Evolutionary conservation across 495 filamentous ascomycete genomes (phyloP).

Genomic region (Penicillium fimorum): DNA sequence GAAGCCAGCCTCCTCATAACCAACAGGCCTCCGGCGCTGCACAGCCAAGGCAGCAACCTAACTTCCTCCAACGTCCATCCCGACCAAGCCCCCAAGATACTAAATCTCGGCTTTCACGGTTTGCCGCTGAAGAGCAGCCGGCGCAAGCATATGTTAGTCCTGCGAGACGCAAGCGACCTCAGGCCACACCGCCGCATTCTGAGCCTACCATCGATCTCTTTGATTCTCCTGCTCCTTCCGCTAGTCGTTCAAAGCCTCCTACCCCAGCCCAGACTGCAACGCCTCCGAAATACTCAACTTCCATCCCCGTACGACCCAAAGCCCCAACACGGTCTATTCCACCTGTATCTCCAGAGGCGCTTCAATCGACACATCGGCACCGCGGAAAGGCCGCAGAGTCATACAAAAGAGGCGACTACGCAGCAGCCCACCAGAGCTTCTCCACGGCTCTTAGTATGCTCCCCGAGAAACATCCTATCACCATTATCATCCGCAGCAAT

Average conservation of each 20-base stretch:
- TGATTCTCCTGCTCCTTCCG: conserved; percentile 42
- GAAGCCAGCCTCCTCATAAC: conserved; percentile 35
- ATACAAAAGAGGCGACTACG: conserved; percentile 93
- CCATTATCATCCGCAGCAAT: conserved; percentile 85
- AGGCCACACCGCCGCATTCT: conserved; percentile 41
- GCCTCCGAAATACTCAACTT: conserved; percentile 24
- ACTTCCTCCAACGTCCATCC: conserved; percentile 43
- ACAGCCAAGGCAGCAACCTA: conserved; percentile 31
- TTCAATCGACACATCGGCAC: conserved; percentile 70
- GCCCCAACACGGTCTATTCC: conserved; percentile 65
- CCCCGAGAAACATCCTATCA: conserved; percentile 77
- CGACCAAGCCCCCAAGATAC: conserved; percentile 48
- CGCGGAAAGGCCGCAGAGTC: conserved; percentile 77
- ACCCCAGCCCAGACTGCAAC: conserved; percentile 32
- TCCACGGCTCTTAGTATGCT: conserved; percentile 69
- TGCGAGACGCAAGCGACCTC: conserved; percentile 70
- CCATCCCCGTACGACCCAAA: conserved; percentile 48
- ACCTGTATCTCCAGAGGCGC: conserved; percentile 59
- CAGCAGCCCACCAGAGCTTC: conserved; percentile 78
- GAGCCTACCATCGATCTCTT: conserved; percentile 59
- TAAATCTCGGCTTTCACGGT: conserved; percentile 61
- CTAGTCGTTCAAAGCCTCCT: conserved; percentile 29
- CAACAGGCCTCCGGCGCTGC: conserved; percentile 43
- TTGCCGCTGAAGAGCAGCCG: conserved; percentile 75
- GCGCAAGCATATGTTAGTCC: conserved; percentile 88